Evolutionary conservation across 2,329 filamentous ascomycete species (phyloP).

Genomic region (Emergomyces africanus): DNA sequence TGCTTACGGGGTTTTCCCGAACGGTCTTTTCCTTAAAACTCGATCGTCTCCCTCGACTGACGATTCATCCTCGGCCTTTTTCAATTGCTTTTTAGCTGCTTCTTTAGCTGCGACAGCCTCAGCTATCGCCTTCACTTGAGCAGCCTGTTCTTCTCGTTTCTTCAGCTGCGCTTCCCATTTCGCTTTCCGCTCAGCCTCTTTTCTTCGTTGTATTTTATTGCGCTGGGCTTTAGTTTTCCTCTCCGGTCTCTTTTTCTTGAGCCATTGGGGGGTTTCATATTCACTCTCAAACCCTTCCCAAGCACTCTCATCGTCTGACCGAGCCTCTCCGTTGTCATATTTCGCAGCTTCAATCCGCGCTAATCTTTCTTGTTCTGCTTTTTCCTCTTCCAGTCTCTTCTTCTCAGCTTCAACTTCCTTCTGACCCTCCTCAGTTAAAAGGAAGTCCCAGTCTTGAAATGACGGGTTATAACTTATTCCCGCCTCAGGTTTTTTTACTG

Average conservation of each 20-base stretch:
- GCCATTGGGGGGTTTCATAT: conserved; percentile 49
- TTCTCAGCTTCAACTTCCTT: conserved; percentile 70
- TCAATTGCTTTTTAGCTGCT: conserved; percentile 28
- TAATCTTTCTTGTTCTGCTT: conserved; percentile 52
- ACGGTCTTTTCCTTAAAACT: conserved; percentile 54
- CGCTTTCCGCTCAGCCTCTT: conserved; percentile 66
- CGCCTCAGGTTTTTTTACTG: conserved; percentile 64
- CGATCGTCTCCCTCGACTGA: conserved; percentile 47
- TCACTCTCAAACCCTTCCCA: conserved; percentile 87
- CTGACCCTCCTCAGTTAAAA: conserved; percentile 60
- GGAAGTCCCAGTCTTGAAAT: conserved; percentile 71
- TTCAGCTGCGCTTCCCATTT: conserved; percentile 67
- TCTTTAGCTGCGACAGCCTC: conserved; percentile 37
- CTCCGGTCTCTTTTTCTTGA: conserved; percentile 61
- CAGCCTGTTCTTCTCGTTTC: conserved; percentile 57
- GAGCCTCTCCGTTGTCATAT: conserved; percentile 59
- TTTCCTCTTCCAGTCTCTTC: conserved; percentile 54
- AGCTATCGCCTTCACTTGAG: conserved; percentile 58
- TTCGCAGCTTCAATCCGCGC: conserved; percentile 62
- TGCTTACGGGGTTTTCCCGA: conserved; percentile 49
- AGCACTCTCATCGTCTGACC: conserved; percentile 77
- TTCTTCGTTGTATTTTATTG: conserved; percentile 78
- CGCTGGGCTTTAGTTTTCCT: conserved; percentile 77
- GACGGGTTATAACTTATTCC: conserved; percentile 88
- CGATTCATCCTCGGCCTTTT: conserved; percentile 23